Evolutionary conservation across 2,329 filamentous ascomycete species (phyloP).

Genomic region (Ampelomyces quisqualis): DNA sequence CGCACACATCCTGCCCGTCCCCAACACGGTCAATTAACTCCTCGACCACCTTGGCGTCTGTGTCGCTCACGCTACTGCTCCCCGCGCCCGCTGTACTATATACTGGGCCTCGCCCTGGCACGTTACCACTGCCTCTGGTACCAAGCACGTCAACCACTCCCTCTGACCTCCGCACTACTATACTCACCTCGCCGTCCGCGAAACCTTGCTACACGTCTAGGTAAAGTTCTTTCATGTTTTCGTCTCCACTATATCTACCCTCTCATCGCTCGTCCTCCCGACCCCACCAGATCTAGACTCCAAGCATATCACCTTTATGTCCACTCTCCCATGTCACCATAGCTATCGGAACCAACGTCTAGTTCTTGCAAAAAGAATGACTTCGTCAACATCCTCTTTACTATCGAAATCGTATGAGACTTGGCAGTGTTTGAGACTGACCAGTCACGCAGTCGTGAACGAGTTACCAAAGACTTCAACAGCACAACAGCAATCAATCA

Average conservation of each 20-base stretch:
- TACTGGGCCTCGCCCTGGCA: constrained; percentile 34
- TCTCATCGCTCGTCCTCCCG: constrained; percentile 1
- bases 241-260: background rate
- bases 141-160: constrained; percentile 17
- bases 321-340: background rate
- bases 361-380: background rate
- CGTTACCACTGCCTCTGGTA: constrained; percentile 29
- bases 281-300: background rate
- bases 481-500: background rate
- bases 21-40: constrained; percentile 39
- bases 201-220: constrained; percentile 8
- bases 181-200: constrained; percentile 1
- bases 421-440: constrained; percentile 11
- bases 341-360: background rate
- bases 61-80: constrained; percentile 25
- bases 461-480: too few relatives aligned
- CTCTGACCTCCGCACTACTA: constrained; percentile 12
- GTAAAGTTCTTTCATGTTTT: constrained; percentile 5
- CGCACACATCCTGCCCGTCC: constrained; percentile 35
- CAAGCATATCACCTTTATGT: background rate
- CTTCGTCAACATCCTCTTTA: background rate
- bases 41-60: constrained; percentile 36
- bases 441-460: constrained; percentile 6
- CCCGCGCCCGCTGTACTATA: constrained; percentile 37
- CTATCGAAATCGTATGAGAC: background rate